A percentile compares a stretch with the other conserved stretches of the same genome.
phyloP scores from a whole-genome alignment of 768 basidiomycete species.

The Amanita brunnescens region DNA sequence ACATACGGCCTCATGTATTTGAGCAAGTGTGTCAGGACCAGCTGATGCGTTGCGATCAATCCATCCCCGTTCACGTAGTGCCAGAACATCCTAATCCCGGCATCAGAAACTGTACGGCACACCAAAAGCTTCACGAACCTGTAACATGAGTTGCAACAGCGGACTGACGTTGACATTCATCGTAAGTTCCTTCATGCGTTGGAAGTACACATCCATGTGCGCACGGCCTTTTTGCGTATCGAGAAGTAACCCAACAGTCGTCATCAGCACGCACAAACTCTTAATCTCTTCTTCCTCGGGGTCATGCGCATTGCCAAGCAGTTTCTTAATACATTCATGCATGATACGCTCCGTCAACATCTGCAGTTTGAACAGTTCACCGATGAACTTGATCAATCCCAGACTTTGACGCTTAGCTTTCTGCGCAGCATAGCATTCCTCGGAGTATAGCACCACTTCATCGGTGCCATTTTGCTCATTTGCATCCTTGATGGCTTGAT shows the following conservation, averaged over 20 bases:
- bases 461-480: constrained; percentile 48
- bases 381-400: constrained; percentile 96
- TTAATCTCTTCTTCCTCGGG: constrained; percentile 99
- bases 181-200: constrained; percentile 76
- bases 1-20: constrained; percentile 79
- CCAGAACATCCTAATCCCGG: constrained; percentile 73
- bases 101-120: constrained; percentile 2
- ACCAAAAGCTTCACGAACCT: constrained; percentile 42
- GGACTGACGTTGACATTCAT: constrained; percentile 70
- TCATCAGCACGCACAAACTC: constrained; percentile 85
- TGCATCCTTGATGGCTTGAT: constrained; percentile 67
- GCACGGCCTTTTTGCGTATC: constrained; percentile 76
- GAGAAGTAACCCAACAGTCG: constrained; percentile 78
- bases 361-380: constrained; percentile 97
- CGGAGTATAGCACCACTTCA: constrained; percentile 78
- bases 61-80: constrained; percentile 83
- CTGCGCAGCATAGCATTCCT: constrained; percentile 93
- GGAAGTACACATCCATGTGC: constrained; percentile 91
- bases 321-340: constrained; percentile 96
- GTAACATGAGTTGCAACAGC: constrained; percentile 92
- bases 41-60: constrained; percentile 57
- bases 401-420: constrained; percentile 97
- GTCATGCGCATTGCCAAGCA: constrained; percentile 86
- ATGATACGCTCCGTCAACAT: constrained; percentile 98
- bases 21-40: constrained; percentile 81